Conservation (phyloP, 257 asterid species). For the Nicotiana benthamiana region DNA sequence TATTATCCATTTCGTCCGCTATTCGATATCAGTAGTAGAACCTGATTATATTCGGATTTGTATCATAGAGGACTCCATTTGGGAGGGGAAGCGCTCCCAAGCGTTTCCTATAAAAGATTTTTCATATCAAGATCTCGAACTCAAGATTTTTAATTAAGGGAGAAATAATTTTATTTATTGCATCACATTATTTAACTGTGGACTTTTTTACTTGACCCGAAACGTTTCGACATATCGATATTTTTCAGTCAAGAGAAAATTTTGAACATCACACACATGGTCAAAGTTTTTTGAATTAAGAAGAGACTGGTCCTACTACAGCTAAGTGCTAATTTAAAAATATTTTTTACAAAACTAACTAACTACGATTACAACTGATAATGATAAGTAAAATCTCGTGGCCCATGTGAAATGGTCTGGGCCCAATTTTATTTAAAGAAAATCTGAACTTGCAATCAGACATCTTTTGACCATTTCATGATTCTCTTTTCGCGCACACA, state of each 20-base stretch:
- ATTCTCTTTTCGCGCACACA: background rate
- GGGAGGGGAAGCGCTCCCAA: too few species aligned
- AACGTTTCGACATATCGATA: background rate
- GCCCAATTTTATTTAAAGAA: background rate
- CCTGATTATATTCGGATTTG: too few species aligned
- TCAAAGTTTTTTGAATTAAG: background rate
- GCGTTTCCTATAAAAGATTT: too few species aligned
- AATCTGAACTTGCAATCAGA: slow-evolving; percentile 3
- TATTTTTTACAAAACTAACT: background rate
- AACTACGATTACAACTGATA: background rate
- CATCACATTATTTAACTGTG: too few species aligned
- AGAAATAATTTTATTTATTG: too few species aligned
- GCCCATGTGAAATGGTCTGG: slow-evolving; percentile 4
- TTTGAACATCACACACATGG: background rate
- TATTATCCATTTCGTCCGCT: too few species aligned
- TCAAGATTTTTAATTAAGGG: too few species aligned
- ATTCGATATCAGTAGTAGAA: too few species aligned
- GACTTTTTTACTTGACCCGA: background rate
- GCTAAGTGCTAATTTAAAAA: background rate
- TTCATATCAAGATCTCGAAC: too few species aligned
- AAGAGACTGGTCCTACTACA: slow-evolving; percentile 1
- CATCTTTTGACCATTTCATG: slow-evolving; percentile 6
- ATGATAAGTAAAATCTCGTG: background rate
- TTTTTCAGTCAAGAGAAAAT: background rate
- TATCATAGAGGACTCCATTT: too few species aligned